A percentile compares a stretch with the other conserved stretches of the same genome.
Evolutionary conservation across 805 yeast species (phyloP).

Genomic region (Myxozyma monticola): DNA sequence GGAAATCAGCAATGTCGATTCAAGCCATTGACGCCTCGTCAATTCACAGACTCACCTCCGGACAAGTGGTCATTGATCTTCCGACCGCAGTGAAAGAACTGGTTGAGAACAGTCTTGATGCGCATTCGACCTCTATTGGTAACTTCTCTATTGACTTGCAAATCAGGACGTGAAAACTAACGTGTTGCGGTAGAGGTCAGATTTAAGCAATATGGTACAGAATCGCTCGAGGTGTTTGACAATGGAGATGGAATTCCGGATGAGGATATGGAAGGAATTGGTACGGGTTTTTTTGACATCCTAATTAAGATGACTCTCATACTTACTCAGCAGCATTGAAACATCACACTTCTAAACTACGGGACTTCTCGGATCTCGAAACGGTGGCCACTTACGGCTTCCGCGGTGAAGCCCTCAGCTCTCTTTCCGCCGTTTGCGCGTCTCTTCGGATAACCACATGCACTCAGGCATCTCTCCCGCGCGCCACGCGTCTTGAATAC

Average conservation of each 20-base stretch:
- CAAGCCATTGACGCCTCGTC: slow-evolving; percentile 55
- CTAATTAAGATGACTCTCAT: not conserved
- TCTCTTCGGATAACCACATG: slow-evolving; percentile 53
- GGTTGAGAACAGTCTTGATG: slow-evolving; percentile 85
- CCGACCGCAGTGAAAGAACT: slow-evolving; percentile 79
- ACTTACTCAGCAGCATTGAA: slow-evolving; percentile 36
- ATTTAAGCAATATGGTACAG: slow-evolving; percentile 72
- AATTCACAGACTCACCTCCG: slow-evolving; percentile 78
- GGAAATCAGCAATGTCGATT: no score
- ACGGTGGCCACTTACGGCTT: slow-evolving; percentile 57
- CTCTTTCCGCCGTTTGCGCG: slow-evolving; percentile 50
- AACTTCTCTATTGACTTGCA: not conserved
- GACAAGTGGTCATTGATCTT: slow-evolving; percentile 85
- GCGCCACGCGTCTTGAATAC: slow-evolving; percentile 57
- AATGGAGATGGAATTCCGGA: slow-evolving; percentile 69
- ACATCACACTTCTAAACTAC: slow-evolving; percentile 58
- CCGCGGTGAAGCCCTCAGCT: slow-evolving; percentile 68
- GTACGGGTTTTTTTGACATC: slow-evolving; percentile 6
- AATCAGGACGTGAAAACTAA: no score
- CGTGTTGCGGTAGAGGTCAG: slow-evolving; percentile 58
- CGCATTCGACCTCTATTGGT: slow-evolving; percentile 59
- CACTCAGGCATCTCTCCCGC: slow-evolving; percentile 47
- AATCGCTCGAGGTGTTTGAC: slow-evolving; percentile 67
- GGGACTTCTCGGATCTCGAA: slow-evolving; percentile 42
- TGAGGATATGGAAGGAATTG: slow-evolving; percentile 50